A percentile compares a stretch with the other conserved stretches of the same genome.
phyloP scores from a whole-genome alignment of 2,329 filamentous ascomycete genomes.

The Paramyrothecium sp. region DNA sequence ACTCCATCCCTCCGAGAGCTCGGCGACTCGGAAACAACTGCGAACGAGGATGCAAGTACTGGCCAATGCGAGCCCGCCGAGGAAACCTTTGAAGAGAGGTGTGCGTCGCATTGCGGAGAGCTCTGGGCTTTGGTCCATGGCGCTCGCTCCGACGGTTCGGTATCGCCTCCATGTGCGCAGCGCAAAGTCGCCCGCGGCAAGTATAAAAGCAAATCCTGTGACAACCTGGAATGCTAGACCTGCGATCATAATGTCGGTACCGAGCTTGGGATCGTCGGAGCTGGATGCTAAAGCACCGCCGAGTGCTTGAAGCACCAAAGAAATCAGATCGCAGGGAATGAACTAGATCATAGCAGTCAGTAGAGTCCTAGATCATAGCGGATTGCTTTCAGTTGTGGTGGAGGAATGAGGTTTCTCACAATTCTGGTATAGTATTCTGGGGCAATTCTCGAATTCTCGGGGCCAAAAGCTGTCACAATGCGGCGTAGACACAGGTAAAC shows the following conservation, averaged over 20 bases:
- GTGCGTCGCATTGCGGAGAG: constrained; percentile 32
- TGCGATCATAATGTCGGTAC: constrained; percentile 62
- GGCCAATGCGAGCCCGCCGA: constrained; percentile 48
- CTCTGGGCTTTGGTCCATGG: constrained; percentile 31
- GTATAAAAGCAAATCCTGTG: constrained; percentile 52
- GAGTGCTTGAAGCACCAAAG: constrained; percentile 55
- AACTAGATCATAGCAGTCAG: constrained; percentile 36
- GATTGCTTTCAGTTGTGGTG: neutral
- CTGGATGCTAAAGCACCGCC: constrained; percentile 53
- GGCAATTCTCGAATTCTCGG: constrained; percentile 40
- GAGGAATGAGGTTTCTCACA: constrained; percentile 23
- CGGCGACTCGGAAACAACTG: constrained; percentile 61
- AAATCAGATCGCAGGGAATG: constrained; percentile 60
- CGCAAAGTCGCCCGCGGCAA: constrained; percentile 45
- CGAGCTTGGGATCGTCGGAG: constrained; percentile 32
- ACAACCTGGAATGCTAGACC: constrained; percentile 60
- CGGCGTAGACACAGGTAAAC: constrained; percentile 59
- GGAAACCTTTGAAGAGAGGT: constrained; percentile 48
- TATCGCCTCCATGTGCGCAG: constrained; percentile 30
- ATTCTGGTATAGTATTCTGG: constrained; percentile 45
- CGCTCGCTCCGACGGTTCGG: constrained; percentile 23
- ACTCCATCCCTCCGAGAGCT: constrained; percentile 60
- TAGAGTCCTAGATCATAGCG: neutral
- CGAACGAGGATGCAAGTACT: constrained; percentile 61
- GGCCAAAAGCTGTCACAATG: constrained; percentile 42